phyloP scores from a whole-genome alignment of 257 asterid genomes.

The Cruciata laevipes region DNA sequence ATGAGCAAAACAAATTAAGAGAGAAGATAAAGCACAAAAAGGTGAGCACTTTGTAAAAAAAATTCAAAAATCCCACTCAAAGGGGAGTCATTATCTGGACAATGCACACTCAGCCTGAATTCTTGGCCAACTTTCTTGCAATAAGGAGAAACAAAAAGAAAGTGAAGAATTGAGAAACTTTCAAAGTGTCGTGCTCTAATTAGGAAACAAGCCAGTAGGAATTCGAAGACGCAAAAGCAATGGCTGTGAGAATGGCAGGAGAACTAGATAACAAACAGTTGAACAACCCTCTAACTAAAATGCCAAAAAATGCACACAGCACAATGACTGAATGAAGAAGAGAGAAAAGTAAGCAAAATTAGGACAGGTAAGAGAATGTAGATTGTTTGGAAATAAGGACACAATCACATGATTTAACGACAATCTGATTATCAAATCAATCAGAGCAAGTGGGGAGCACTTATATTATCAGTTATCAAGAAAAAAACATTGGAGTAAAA shows the following conservation, averaged over 20 bases:
- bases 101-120: constrained; percentile 11
- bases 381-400: constrained; percentile 30
- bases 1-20: constrained; percentile 7
- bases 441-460: constrained; percentile 34
- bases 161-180: not conserved
- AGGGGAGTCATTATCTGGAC: constrained; percentile 20
- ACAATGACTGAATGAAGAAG: constrained; percentile 8
- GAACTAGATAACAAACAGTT: constrained; percentile 10
- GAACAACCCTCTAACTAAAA: constrained; percentile 8
- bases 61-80: constrained; percentile 23
- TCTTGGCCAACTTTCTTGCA: constrained; percentile 4
- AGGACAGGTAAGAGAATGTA: constrained; percentile 28
- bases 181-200: constrained; percentile 14
- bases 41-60: constrained; percentile 29
- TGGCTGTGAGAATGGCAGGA: constrained; percentile 10
- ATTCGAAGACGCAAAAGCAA: constrained; percentile 3
- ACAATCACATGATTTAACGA: constrained; percentile 49
- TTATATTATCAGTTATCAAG: constrained; percentile 7
- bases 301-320: not conserved
- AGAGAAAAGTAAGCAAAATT: not conserved
- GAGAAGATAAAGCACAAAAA: constrained; percentile 18
- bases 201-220: constrained; percentile 23
- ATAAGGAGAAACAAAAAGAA: not conserved
- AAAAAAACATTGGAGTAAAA: not conserved
- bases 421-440: constrained; percentile 42